A percentile compares a stretch with the other conserved stretches of the same genome.
Conservation (phyloP, 2,329 filamentous ascomycete genomes). For the Geosmithia morbida region DNA sequence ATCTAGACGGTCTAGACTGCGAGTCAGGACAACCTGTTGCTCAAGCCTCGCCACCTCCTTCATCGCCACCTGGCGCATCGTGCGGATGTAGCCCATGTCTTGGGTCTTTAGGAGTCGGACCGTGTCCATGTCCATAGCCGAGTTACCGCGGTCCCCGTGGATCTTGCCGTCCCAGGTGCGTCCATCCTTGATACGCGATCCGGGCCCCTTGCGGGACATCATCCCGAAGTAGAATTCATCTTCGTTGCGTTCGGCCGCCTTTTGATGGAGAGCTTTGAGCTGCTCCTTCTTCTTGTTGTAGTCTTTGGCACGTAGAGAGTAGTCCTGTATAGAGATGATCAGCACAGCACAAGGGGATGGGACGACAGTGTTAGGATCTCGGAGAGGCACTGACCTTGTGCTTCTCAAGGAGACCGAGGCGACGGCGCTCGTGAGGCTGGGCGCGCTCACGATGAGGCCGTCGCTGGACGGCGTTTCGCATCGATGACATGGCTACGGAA, state of each 20-base stretch:
- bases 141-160: constrained; percentile 42
- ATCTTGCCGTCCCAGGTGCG: constrained; percentile 40
- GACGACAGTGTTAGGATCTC: constrained; percentile 1
- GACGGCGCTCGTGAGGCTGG: constrained; percentile 68
- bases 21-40: constrained; percentile 32
- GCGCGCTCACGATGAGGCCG: constrained; percentile 83
- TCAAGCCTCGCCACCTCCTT: constrained; percentile 44
- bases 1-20: constrained; percentile 19
- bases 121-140: constrained; percentile 37
- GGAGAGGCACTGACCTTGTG: constrained; percentile 51
- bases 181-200: constrained; percentile 28
- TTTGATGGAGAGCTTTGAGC: constrained; percentile 43
- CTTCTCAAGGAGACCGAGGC: constrained; percentile 89
- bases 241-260: constrained; percentile 52
- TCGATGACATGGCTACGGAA: constrained; percentile 32
- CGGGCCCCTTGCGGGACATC: constrained; percentile 45
- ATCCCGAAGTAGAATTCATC: constrained; percentile 64
- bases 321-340: constrained; percentile 29
- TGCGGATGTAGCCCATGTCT: constrained; percentile 50
- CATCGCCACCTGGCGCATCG: constrained; percentile 41
- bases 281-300: constrained; percentile 50
- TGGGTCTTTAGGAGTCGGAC: constrained; percentile 55
- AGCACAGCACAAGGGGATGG: not conserved
- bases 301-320: constrained; percentile 49
- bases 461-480: constrained; percentile 55